Conservation (phyloP, 2,329 filamentous ascomycete species). For the Ophiostoma montium region DNA sequence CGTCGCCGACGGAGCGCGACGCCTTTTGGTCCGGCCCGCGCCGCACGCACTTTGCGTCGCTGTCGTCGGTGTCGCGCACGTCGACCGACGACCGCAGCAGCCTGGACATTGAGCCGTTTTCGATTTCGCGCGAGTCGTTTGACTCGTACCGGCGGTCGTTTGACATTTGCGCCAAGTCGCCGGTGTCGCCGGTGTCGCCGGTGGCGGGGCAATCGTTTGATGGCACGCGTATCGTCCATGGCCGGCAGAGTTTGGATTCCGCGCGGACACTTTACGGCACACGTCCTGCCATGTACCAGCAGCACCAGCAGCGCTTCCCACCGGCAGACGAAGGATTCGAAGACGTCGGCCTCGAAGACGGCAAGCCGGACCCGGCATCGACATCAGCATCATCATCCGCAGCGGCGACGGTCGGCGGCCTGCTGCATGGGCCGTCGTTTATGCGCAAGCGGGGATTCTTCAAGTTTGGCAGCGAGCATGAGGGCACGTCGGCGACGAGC, state of each 20-base stretch:
- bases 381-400: slow-evolving; percentile 21
- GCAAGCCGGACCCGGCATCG: slow-evolving; percentile 27
- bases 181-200: slow-evolving; percentile 20
- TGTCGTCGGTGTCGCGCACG: slow-evolving; percentile 32
- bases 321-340: slow-evolving; percentile 74
- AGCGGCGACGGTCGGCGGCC: background rate
- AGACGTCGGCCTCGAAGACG: slow-evolving; percentile 76
- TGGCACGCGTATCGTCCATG: slow-evolving; percentile 31
- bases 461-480: slow-evolving; percentile 54
- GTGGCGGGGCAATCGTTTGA: slow-evolving; percentile 9
- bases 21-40: slow-evolving; percentile 46
- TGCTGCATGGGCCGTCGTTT: slow-evolving; percentile 3
- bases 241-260: slow-evolving; percentile 71
- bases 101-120: slow-evolving; percentile 81
- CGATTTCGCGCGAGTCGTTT: slow-evolving; percentile 91
- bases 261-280: slow-evolving; percentile 13
- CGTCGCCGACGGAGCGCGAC: slow-evolving; percentile 80
- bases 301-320: slow-evolving; percentile 17
- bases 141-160: slow-evolving; percentile 94
- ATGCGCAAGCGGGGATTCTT: slow-evolving; percentile 62
- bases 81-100: slow-evolving; percentile 37
- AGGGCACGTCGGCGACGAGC: too few species aligned
- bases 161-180: slow-evolving; percentile 81
- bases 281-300: slow-evolving; percentile 19
- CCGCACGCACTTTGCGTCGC: slow-evolving; percentile 3